These are phyloP conservation scores for Kurtzmaniella cleridarum DNA, from an alignment of 805 yeast genomes.

Conservation along the genomic window DNA sequence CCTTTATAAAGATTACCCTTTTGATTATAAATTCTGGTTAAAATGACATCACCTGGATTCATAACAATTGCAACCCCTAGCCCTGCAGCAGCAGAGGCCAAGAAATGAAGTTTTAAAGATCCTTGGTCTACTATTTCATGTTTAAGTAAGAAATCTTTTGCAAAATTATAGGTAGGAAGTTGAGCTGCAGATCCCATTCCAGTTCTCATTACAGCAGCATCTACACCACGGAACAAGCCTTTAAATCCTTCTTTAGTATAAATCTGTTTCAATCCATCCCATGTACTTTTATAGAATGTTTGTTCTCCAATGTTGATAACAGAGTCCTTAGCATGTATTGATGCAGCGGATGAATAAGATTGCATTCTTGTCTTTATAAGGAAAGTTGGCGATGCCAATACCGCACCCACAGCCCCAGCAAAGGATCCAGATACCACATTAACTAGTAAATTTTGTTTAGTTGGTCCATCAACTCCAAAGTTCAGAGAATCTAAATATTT, in stretches of 20 bases:
- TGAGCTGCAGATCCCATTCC: constrained; percentile 96
- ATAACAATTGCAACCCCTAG: constrained; percentile 89
- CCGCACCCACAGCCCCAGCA: constrained; percentile 87
- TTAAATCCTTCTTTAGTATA: constrained; percentile 61
- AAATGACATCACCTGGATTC: constrained; percentile 96
- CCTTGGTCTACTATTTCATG: constrained; percentile 55
- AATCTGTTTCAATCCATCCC: constrained; percentile 63
- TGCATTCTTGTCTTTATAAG: constrained; percentile 96
- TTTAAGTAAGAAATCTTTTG: constrained; percentile 57
- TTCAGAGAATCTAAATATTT: constrained; percentile 43
- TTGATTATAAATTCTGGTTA: constrained; percentile 94
- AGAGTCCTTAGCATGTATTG: constrained; percentile 18
- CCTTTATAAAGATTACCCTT: constrained; percentile 82
- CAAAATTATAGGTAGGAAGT: constrained; percentile 79
- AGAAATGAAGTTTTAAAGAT: constrained; percentile 58
- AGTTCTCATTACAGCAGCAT: constrained; percentile 90
- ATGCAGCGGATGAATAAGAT: constrained; percentile 63
- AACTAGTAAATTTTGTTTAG: constrained; percentile 42
- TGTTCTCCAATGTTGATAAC: constrained; percentile 68
- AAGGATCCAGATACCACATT: constrained; percentile 76
- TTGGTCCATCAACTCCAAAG: constrained; percentile 35
- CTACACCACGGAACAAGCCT: constrained; percentile 87
- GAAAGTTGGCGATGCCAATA: constrained; percentile 86
- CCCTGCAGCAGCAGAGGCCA: constrained; percentile 76
- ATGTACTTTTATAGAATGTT: constrained; percentile 70